Percentiles rank a stretch among this genome's conserved stretches.
phyloP scores from a whole-genome alignment of 352 stramenopile genomes.

The Thalassiosira oceanica region DNA sequence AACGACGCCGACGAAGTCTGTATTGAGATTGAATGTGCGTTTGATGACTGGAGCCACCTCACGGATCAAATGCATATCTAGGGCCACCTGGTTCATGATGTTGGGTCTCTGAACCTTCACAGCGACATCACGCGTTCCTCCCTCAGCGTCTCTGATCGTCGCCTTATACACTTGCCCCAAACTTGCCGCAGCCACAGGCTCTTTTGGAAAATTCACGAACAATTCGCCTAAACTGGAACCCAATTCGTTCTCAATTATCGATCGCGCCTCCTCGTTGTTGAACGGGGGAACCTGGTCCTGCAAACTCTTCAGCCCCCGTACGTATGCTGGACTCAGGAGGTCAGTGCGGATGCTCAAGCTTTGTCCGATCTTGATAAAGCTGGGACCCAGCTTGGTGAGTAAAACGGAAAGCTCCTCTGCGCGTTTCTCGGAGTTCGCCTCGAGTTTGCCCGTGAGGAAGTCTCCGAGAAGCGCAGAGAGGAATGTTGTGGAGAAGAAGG shows the following conservation, averaged over 20 bases:
- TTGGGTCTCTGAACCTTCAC: conserved; percentile 80
- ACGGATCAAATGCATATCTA: conserved; percentile 78
- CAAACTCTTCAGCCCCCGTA: conserved; percentile 77
- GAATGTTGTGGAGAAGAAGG: conserved; percentile 53
- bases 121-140: conserved; percentile 50
- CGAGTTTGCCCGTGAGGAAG: conserved; percentile 41
- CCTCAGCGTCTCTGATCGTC: conserved; percentile 40
- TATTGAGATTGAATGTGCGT: conserved; percentile 30
- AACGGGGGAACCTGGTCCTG: conserved; percentile 84
- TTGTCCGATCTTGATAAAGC: conserved; percentile 86
- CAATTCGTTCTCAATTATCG: conserved; percentile 84
- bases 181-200: conserved; percentile 63
- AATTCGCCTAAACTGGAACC: conserved; percentile 43
- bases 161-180: conserved; percentile 77
- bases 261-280: conserved; percentile 58
- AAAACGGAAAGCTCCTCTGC: conserved; percentile 72
- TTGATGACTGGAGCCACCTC: conserved; percentile 54
- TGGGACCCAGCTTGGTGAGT: conserved; percentile 77
- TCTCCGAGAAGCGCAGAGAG: conserved; percentile 41
- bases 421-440: conserved; percentile 54
- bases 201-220: conserved; percentile 28
- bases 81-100: conserved; percentile 76
- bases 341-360: conserved; percentile 83
- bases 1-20: conserved; percentile 55
- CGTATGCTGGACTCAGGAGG: conserved; percentile 78